These are phyloP conservation scores for Trichoderma koningiopsis DNA, from an alignment of 2,329 filamentous ascomycete species.

Conservation along the genomic window DNA sequence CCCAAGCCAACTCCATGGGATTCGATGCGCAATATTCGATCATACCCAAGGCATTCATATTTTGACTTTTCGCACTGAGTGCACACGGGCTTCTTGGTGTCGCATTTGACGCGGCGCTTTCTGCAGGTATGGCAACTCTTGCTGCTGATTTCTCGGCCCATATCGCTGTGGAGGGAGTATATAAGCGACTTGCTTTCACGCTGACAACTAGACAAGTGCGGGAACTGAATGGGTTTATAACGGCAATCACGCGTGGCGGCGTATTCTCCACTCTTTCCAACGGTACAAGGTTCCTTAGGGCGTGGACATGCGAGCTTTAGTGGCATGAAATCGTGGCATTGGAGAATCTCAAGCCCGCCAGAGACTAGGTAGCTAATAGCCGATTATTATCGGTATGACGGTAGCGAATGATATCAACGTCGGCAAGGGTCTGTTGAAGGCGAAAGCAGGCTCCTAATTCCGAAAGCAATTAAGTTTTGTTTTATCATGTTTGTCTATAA, in stretches of 20 bases:
- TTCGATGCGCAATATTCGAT: neutral
- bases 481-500: neutral
- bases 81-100: neutral
- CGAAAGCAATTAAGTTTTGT: neutral
- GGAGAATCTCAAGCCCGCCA: neutral
- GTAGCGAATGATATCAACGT: neutral
- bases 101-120: slow-evolving; percentile 1
- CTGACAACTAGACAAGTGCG: neutral
- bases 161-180: neutral
- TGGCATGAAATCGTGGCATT: neutral
- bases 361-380: neutral
- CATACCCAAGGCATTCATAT: slow-evolving; percentile 9
- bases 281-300: neutral
- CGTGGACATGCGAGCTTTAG: neutral
- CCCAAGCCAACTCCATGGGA: neutral
- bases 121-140: slow-evolving; percentile 1
- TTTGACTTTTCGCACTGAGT: neutral
- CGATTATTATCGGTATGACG: neutral
- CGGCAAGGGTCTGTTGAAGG: neutral
- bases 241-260: neutral
- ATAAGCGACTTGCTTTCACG: neutral
- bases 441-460: neutral
- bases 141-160: slow-evolving; percentile 7
- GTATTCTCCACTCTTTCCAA: neutral
- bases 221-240: neutral